Conservation (phyloP, 148 eudicot species). For the Rhododendron henanense region DNA sequence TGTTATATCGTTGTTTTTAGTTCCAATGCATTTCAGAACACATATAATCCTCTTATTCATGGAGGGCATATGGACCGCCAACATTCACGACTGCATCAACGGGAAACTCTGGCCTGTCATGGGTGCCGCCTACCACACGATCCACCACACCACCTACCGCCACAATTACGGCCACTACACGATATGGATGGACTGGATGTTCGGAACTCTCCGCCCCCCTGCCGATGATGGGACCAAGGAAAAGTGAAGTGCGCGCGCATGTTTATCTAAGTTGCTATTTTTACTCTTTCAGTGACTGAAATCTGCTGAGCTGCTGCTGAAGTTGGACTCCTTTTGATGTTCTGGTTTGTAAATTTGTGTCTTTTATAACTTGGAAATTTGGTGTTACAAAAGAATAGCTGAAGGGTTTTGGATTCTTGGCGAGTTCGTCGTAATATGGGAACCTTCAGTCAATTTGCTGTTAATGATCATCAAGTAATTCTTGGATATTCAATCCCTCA, state of each 20-base stretch:
- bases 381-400: neutral
- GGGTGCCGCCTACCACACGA: slow-evolving; percentile 98
- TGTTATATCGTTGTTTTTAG: slow-evolving; percentile 53
- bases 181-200: slow-evolving; percentile 92
- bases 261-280: neutral
- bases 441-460: no score
- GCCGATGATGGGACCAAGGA: slow-evolving; percentile 46
- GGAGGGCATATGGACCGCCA: slow-evolving; percentile 84
- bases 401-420: neutral
- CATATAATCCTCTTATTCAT: slow-evolving; percentile 58
- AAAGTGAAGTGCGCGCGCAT: slow-evolving; percentile 7
- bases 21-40: slow-evolving; percentile 63
- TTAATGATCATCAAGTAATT: neutral
- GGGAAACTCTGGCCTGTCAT: slow-evolving; percentile 87
- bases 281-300: neutral
- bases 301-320: neutral
- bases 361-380: neutral
- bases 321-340: neutral
- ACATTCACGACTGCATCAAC: slow-evolving; percentile 85
- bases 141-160: slow-evolving; percentile 87
- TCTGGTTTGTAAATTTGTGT: neutral
- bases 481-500: neutral
- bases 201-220: slow-evolving; percentile 77
- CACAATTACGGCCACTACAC: slow-evolving; percentile 94
- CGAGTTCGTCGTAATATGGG: neutral